Conservation (phyloP, 306 rosid genomes). For the Casuarina equisetifolia region DNA sequence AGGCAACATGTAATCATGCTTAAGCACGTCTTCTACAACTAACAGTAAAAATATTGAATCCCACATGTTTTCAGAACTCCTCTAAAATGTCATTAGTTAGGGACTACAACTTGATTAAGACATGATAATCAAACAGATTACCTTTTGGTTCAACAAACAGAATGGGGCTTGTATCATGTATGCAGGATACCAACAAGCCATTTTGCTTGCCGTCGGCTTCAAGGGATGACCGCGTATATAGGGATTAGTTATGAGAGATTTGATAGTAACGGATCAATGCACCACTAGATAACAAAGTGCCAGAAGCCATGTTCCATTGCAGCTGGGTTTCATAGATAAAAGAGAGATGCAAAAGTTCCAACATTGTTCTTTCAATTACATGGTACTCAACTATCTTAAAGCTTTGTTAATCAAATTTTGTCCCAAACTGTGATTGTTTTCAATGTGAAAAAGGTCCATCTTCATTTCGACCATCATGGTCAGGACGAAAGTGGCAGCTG, state of each 20-base stretch:
- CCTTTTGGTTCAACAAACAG: slow-evolving; percentile 97
- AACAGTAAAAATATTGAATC: slow-evolving; percentile 90
- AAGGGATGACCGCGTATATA: slow-evolving; percentile 84
- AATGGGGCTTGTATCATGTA: slow-evolving; percentile 88
- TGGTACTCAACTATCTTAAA: neutral
- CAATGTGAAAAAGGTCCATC: neutral
- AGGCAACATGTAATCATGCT: slow-evolving; percentile 83
- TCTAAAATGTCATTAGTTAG: neutral
- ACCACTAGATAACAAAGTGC: neutral
- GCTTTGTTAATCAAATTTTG: neutral
- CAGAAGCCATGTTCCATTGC: slow-evolving; percentile 9
- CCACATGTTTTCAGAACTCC: slow-evolving; percentile 17
- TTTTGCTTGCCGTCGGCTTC: slow-evolving; percentile 90
- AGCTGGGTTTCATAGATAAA: neutral
- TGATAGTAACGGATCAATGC: slow-evolving; percentile 14
- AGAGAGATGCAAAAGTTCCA: slow-evolving; percentile 1
- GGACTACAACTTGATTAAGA: slow-evolving; percentile 15
- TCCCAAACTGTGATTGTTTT: too few species aligned
- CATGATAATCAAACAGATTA: slow-evolving; percentile 24
- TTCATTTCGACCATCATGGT: neutral
- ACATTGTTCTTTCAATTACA: neutral
- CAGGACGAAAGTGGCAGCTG: neutral
- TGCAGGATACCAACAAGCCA: slow-evolving; percentile 82
- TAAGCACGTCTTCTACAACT: slow-evolving; percentile 96
- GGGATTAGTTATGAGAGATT: slow-evolving; percentile 25